These are phyloP conservation scores for Ceratobasidium sp. DNA, from an alignment of 1,284 basidiomycete genomes.

Conservation along the genomic window DNA sequence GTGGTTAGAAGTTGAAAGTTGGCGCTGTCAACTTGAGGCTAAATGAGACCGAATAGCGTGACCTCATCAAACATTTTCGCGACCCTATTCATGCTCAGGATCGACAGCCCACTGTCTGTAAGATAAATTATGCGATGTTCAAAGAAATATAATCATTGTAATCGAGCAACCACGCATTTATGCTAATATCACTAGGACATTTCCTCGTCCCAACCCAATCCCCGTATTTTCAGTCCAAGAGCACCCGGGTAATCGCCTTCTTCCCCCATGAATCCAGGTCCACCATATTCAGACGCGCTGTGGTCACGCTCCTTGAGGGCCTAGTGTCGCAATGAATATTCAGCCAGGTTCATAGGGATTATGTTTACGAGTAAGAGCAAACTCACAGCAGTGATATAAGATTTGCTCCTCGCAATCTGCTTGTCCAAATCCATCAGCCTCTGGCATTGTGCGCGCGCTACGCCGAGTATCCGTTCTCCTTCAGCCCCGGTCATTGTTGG, in stretches of 20 bases:
- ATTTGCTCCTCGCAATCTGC: slow-evolving; percentile 48
- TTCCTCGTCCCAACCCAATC: slow-evolving; percentile 39
- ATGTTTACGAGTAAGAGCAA: background rate
- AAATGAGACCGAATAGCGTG: slow-evolving; percentile 26
- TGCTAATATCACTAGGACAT: slow-evolving; percentile 33
- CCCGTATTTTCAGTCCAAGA: slow-evolving; percentile 40
- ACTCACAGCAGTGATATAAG: slow-evolving; percentile 37
- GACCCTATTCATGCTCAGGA: too few species aligned
- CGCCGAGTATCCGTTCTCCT: slow-evolving; percentile 47
- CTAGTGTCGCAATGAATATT: background rate
- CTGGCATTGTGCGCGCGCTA: slow-evolving; percentile 45
- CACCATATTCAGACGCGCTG: slow-evolving; percentile 26
- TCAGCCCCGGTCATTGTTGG: slow-evolving; percentile 42
- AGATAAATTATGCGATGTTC: too few species aligned
- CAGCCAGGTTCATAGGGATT: background rate
- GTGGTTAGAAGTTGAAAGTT: background rate
- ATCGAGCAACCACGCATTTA: slow-evolving; percentile 10
- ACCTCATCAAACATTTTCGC: slow-evolving; percentile 20
- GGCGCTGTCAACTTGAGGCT: background rate
- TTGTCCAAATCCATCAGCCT: slow-evolving; percentile 47
- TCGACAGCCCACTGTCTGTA: too few species aligned
- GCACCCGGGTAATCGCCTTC: slow-evolving; percentile 41
- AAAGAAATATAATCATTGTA: background rate
- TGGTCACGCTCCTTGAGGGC: slow-evolving; percentile 41
- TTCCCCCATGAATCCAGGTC: slow-evolving; percentile 34